These are phyloP conservation scores for Botryobasidium botryosum DNA, from an alignment of 768 basidiomycete species.

Conservation along the genomic window DNA sequence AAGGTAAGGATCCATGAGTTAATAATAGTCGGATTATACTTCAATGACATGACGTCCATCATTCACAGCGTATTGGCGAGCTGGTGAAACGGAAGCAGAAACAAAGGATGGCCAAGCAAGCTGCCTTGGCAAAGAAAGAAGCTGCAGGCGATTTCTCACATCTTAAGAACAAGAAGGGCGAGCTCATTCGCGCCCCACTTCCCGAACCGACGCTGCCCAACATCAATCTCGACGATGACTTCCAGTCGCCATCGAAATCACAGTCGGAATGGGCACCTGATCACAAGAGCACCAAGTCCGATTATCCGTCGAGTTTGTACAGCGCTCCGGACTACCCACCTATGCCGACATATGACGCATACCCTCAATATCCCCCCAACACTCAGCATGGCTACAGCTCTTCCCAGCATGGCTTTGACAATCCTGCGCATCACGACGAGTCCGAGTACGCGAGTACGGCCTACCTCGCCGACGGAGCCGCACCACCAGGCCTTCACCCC, in stretches of 20 bases:
- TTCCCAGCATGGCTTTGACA: not conserved
- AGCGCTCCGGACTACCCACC: constrained; percentile 10
- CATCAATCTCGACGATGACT: constrained; percentile 65
- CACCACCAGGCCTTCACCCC: too few relatives aligned
- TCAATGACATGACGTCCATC: not conserved
- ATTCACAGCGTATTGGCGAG: constrained; percentile 65
- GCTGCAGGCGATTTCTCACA: constrained; percentile 83
- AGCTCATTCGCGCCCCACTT: constrained; percentile 57
- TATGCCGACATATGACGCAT: constrained; percentile 11
- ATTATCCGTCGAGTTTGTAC: constrained; percentile 7
- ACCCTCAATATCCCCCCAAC: constrained; percentile 2
- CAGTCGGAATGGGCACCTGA: constrained; percentile 1
- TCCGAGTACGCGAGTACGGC: constrained; percentile 52
- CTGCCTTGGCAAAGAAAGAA: constrained; percentile 74
- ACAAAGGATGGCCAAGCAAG: constrained; percentile 66
- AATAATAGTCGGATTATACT: too few relatives aligned
- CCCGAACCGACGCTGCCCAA: constrained; percentile 93
- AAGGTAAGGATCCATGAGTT: constrained; percentile 49
- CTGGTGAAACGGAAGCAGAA: constrained; percentile 85
- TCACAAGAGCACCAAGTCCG: constrained; percentile 4
- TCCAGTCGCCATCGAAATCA: constrained; percentile 34
- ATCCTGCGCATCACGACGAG: constrained; percentile 20
- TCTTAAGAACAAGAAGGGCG: constrained; percentile 85
- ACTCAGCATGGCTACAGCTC: constrained; percentile 4
- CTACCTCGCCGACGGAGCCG: constrained; percentile 40